Percentiles rank a stretch among this genome's conserved stretches.
These are phyloP conservation scores for Tephrocybe sp. DNA, from an alignment of 768 basidiomycete genomes.

Conservation along the genomic window DNA sequence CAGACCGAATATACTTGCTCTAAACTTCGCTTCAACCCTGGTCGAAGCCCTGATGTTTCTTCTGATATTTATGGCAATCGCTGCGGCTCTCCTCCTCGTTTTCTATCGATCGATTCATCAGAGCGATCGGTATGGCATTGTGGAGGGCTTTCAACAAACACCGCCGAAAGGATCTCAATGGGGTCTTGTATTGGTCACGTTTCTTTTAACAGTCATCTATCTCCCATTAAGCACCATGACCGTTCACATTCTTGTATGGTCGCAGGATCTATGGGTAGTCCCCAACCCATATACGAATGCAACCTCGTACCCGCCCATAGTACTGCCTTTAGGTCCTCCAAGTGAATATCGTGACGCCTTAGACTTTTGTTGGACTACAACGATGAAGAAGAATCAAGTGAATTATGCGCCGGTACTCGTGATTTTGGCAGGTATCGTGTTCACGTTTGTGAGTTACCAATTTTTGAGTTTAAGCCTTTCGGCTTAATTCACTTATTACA, in stretches of 20 bases:
- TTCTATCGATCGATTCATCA: constrained; percentile 52
- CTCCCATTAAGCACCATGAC: constrained; percentile 79
- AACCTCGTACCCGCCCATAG: constrained; percentile 46
- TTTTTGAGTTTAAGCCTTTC: neutral
- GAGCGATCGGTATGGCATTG: constrained; percentile 46
- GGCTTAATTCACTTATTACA: constrained; percentile 22
- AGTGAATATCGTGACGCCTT: constrained; percentile 58
- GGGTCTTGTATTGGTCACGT: constrained; percentile 60
- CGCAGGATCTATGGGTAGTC: constrained; percentile 73
- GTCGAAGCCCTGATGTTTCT: constrained; percentile 63
- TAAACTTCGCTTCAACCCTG: constrained; percentile 68
- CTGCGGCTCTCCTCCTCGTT: constrained; percentile 53
- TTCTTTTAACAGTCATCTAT: constrained; percentile 68
- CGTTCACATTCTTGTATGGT: constrained; percentile 76
- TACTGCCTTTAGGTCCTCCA: constrained; percentile 55
- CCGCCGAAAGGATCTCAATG: constrained; percentile 43
- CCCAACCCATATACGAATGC: constrained; percentile 67
- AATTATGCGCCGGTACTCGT: constrained; percentile 69
- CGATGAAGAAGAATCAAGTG: constrained; percentile 66
- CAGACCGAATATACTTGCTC: constrained; percentile 72
- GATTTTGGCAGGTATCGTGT: constrained; percentile 52
- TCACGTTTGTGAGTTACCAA: constrained; percentile 46
- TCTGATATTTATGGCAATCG: constrained; percentile 53
- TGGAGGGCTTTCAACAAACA: constrained; percentile 56
- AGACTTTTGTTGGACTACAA: constrained; percentile 81